Evolutionary conservation across 2,329 filamentous ascomycete genomes (phyloP).

Genomic region (Fonsecaea pedrosoi): DNA sequence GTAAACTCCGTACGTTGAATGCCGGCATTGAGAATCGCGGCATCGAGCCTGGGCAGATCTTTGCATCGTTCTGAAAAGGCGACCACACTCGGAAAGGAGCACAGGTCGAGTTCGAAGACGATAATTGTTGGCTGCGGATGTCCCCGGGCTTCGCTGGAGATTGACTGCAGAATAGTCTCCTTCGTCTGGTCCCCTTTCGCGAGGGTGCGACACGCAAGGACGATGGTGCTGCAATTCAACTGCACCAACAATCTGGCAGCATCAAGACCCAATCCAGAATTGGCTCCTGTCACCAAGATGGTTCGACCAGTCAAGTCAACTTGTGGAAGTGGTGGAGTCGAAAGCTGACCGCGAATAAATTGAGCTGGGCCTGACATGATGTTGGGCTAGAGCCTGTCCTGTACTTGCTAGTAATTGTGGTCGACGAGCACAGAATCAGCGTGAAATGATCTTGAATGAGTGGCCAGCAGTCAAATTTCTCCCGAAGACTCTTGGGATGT

Average conservation of each 20-base stretch:
- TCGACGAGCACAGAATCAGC: neutral
- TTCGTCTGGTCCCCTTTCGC: slow-evolving; percentile 49
- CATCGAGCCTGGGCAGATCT: slow-evolving; percentile 47
- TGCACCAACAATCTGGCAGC: slow-evolving; percentile 52
- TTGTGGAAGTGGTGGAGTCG: slow-evolving; percentile 30
- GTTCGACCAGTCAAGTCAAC: slow-evolving; percentile 46
- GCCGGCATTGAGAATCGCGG: slow-evolving; percentile 52
- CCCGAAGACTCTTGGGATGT: neutral
- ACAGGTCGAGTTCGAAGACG: slow-evolving; percentile 46
- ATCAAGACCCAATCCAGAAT: slow-evolving; percentile 54
- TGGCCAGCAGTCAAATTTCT: neutral
- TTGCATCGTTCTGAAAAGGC: slow-evolving; percentile 45
- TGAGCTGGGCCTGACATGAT: slow-evolving; percentile 22
- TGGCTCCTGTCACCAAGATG: slow-evolving; percentile 55
- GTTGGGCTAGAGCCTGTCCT: neutral
- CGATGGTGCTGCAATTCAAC: slow-evolving; percentile 52
- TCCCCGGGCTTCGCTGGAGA: neutral
- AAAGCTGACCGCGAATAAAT: slow-evolving; percentile 32
- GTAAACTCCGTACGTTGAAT: slow-evolving; percentile 47
- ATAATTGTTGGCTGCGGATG: slow-evolving; percentile 35
- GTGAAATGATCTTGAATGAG: neutral
- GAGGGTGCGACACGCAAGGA: slow-evolving; percentile 51
- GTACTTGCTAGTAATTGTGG: neutral
- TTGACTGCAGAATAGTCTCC: slow-evolving; percentile 41
- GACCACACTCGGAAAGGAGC: slow-evolving; percentile 46